Evolutionary conservation across 768 basidiomycete species (phyloP).

Genomic region (Mrakia gelida): DNA sequence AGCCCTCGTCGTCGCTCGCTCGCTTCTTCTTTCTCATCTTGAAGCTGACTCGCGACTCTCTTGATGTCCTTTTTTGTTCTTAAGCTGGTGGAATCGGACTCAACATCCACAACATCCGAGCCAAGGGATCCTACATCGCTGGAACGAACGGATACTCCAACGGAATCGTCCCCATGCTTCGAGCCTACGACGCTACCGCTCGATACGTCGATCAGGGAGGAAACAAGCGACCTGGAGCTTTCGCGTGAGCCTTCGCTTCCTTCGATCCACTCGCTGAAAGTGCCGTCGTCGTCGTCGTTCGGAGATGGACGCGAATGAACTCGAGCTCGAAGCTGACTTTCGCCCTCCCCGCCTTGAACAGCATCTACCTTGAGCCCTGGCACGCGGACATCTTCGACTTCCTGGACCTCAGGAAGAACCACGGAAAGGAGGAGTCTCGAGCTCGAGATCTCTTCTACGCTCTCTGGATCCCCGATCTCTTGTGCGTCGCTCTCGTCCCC

Average conservation of each 20-base stretch:
- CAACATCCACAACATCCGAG: constrained; percentile 92
- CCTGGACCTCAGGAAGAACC: constrained; percentile 95
- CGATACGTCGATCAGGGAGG: constrained; percentile 99
- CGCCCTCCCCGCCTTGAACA: neutral
- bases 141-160: constrained; percentile 99
- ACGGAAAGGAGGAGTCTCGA: constrained; percentile 94
- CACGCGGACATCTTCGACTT: constrained; percentile 97
- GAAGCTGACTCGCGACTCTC: neutral
- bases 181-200: constrained; percentile 94
- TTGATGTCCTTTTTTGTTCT: neutral
- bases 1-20: neutral
- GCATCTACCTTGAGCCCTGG: constrained; percentile 95
- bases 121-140: constrained; percentile 95
- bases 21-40: neutral
- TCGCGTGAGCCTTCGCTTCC: constrained; percentile 51
- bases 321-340: neutral
- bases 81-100: constrained; percentile 90
- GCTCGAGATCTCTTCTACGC: constrained; percentile 97
- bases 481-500: constrained; percentile 53
- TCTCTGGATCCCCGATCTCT: constrained; percentile 94
- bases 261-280: neutral
- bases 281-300: neutral
- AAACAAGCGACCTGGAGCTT: constrained; percentile 97
- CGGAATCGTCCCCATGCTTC: constrained; percentile 98
- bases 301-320: neutral